Evolutionary conservation across 1,139 yeast species (phyloP).

Genomic region (Yamadazyma membranifaciens): DNA sequence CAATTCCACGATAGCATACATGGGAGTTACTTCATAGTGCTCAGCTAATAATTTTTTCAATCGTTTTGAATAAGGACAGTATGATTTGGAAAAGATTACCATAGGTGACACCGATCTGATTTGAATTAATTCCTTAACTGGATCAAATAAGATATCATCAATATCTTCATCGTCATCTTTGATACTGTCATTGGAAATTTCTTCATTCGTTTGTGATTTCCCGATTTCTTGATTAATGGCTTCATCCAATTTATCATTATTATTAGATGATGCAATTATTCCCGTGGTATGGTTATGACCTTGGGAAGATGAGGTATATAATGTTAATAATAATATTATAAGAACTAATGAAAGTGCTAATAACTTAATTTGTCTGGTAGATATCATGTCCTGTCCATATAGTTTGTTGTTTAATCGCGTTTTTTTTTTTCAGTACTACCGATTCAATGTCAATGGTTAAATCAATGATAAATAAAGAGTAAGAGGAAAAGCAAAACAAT

Average conservation of each 20-base stretch:
- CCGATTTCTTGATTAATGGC: slow-evolving; percentile 42
- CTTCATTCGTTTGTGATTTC: slow-evolving; percentile 17
- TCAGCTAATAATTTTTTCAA: slow-evolving; percentile 65
- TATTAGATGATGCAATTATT: slow-evolving; percentile 30
- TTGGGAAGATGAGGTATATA: slow-evolving; percentile 14
- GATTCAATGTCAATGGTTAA: too few relatives aligned
- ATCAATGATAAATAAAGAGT: too few relatives aligned
- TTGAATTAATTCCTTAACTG: slow-evolving; percentile 57
- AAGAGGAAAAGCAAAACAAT: too few relatives aligned
- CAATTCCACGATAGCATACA: slow-evolving; percentile 72
- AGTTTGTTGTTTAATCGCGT: neutral
- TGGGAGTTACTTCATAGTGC: slow-evolving; percentile 70
- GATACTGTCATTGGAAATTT: slow-evolving; percentile 3
- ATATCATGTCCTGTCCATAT: slow-evolving; percentile 1
- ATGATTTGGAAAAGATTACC: slow-evolving; percentile 67
- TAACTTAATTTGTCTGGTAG: slow-evolving; percentile 19
- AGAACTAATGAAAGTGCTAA: slow-evolving; percentile 18
- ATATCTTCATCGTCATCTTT: slow-evolving; percentile 6
- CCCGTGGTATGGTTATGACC: slow-evolving; percentile 11
- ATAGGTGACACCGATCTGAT: slow-evolving; percentile 67
- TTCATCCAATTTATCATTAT: slow-evolving; percentile 35
- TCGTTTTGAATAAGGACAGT: slow-evolving; percentile 72
- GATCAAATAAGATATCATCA: slow-evolving; percentile 40
- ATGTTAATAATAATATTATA: slow-evolving; percentile 15
- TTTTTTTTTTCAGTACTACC: too few relatives aligned